A percentile compares a stretch with the other conserved stretches of the same genome.
Conservation (phyloP, 2,329 filamentous ascomycete genomes). For the Ophiostoma piceae region DNA sequence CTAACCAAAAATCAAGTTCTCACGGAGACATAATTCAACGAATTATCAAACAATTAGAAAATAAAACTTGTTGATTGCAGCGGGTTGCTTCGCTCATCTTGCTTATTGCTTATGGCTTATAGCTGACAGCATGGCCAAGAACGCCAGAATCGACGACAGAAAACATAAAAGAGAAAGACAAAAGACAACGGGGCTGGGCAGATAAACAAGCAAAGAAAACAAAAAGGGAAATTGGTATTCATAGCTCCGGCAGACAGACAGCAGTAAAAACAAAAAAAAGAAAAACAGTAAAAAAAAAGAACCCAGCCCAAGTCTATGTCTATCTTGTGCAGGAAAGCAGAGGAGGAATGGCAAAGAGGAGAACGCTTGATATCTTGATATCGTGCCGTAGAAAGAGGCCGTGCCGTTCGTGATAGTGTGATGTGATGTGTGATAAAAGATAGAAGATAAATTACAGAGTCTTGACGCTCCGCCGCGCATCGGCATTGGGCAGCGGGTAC, state of each 20-base stretch:
- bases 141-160: neutral
- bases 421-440: neutral
- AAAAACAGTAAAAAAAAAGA: neutral
- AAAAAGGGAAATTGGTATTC: conserved; percentile 12
- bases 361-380: neutral
- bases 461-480: conserved; percentile 36
- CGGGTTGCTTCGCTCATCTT: too few relatives aligned
- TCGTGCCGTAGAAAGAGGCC: neutral
- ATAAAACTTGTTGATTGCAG: neutral
- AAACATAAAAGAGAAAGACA: neutral
- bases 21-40: too few relatives aligned
- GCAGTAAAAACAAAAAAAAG: neutral
- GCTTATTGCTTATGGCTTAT: neutral
- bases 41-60: too few relatives aligned
- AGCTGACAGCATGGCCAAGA: neutral
- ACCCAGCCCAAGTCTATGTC: conserved; percentile 15
- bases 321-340: neutral
- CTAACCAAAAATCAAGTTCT: too few relatives aligned
- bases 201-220: neutral
- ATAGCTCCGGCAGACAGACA: neutral
- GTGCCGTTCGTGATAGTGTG: neutral
- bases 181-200: neutral
- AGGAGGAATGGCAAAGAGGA: neutral
- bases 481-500: conserved; percentile 37
- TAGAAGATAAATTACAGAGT: conserved; percentile 15